These are phyloP conservation scores for Arachnomyces sp. DNA, from an alignment of 2,329 filamentous ascomycete genomes.

Conservation along the genomic window DNA sequence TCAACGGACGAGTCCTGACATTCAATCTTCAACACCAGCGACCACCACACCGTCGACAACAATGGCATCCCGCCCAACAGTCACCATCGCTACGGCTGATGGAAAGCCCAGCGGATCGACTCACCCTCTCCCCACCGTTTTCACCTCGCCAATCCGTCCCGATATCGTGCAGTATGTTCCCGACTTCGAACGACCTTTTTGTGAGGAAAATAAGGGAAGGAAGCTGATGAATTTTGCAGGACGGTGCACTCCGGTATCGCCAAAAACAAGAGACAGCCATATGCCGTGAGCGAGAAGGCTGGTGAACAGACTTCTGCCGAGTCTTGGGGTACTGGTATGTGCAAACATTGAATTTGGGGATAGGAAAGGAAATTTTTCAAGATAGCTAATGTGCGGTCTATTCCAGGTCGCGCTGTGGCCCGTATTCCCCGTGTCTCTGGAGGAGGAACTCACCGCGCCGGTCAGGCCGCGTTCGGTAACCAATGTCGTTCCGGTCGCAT, in stretches of 20 bases:
- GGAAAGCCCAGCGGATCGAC: slow-evolving; percentile 84
- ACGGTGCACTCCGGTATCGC: slow-evolving; percentile 94
- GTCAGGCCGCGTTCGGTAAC: slow-evolving; percentile 99
- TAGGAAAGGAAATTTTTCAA: slow-evolving; percentile 5
- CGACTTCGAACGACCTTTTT: neutral
- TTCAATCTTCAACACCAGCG: slow-evolving; percentile 24
- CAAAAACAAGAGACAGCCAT: slow-evolving; percentile 99
- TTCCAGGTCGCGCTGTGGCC: slow-evolving; percentile 87
- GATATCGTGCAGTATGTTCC: slow-evolving; percentile 89
- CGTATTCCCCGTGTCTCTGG: slow-evolving; percentile 99
- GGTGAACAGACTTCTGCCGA: slow-evolving; percentile 99
- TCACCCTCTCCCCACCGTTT: slow-evolving; percentile 91
- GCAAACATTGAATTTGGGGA: slow-evolving; percentile 20
- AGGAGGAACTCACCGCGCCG: slow-evolving; percentile 99
- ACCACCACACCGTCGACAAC: slow-evolving; percentile 38
- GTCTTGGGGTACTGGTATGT: slow-evolving; percentile 98
- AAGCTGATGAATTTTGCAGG: slow-evolving; percentile 38
- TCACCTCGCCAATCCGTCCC: slow-evolving; percentile 92
- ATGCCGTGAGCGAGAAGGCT: slow-evolving; percentile 99
- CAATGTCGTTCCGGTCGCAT: slow-evolving; percentile 99
- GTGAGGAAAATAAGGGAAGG: slow-evolving; percentile 10
- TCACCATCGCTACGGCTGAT: slow-evolving; percentile 95
- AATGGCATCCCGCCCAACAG: slow-evolving; percentile 96
- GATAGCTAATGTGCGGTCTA: slow-evolving; percentile 9
- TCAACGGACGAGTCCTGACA: slow-evolving; percentile 14